Conservation (phyloP, 805 yeast species). For the Tetrapisispora pingtungensis region DNA sequence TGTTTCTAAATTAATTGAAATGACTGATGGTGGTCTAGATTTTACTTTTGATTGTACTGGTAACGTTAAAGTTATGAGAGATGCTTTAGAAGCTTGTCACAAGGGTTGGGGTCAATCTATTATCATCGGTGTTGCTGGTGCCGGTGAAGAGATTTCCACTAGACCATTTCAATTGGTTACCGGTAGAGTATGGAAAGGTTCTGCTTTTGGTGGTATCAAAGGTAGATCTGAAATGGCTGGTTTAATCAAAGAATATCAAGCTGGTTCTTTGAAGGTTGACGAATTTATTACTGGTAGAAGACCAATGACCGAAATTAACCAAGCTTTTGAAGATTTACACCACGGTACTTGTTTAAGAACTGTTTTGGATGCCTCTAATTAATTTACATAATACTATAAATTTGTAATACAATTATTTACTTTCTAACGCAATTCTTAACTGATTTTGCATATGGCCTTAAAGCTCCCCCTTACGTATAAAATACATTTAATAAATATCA, state of each 20-base stretch:
- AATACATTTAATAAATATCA: too few species aligned
- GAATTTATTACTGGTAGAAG: slow-evolving; percentile 92
- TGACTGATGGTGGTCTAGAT: slow-evolving; percentile 96
- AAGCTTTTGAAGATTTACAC: slow-evolving; percentile 92
- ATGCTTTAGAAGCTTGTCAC: slow-evolving; percentile 93
- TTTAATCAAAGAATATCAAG: slow-evolving; percentile 74
- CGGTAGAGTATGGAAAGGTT: slow-evolving; percentile 98
- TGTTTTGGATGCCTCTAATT: slow-evolving; percentile 40
- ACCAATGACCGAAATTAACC: slow-evolving; percentile 64
- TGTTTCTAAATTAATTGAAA: slow-evolving; percentile 72
- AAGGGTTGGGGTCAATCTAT: slow-evolving; percentile 98
- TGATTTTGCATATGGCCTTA: too few species aligned
- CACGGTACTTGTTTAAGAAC: slow-evolving; percentile 91
- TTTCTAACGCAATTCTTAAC: too few species aligned
- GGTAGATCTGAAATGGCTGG: slow-evolving; percentile 94
- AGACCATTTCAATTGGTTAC: slow-evolving; percentile 98
- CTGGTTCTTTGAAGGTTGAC: slow-evolving; percentile 77
- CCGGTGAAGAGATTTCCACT: slow-evolving; percentile 92
- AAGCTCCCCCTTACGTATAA: too few species aligned
- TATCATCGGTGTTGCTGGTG: slow-evolving; percentile 96
- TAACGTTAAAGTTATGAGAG: slow-evolving; percentile 88
- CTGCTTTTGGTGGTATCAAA: slow-evolving; percentile 99
- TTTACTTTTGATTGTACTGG: slow-evolving; percentile 98
- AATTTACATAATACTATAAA: neutral
- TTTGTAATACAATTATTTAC: neutral